Base-by-base conservation (phyloP, 352 stramenopile species). In the Globisporangium mamillatum region DNA sequence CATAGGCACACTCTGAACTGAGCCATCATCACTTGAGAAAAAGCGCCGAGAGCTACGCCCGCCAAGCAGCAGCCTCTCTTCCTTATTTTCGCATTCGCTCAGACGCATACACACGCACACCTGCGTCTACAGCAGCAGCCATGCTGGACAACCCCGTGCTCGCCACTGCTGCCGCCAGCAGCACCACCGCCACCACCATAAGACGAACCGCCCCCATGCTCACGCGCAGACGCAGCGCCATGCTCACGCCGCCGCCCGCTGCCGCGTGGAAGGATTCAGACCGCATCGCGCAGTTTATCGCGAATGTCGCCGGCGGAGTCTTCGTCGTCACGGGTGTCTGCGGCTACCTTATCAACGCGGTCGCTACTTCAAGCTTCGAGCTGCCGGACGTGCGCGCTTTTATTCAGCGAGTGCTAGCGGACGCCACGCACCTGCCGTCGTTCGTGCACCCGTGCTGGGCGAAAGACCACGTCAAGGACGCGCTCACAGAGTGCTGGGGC, bases 261-360 rank as follows among this genome's bases (percentile, higher is more conserved):
- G 53, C 68, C 9, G 53, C 70, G 64, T 91, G 82, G 82, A 89
- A 88, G 66, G 78, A 89, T 71, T 79, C 77, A 64, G 76, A 86
- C 9, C 81, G 81, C 44, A 68, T 89, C 56, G 82, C 81, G 50
- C 70, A 83, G 69, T 91, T 91, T 62, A 68, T 91, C 34, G 82
- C 81, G 41, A 84, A 91, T 64, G 79, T 91, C 52, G 67, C 77
- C 34, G 81, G 82, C 64, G 82, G 81, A 9, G 63, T 77, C 4
- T 64, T 90, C 36, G 75, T 89, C 44, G 71, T 88, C 63, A 48
- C 74, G 55, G 71, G 73, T 34, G 61, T 88, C 46, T 72, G 72
- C 32, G 74, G 68, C 50, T 87, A 87, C 69, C 44, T 78, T 18
- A 53, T 71, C 16, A 75, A 80, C 18, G 66, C 53, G 44, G 52